Conservation (phyloP, 805 yeast species). For the Saccharomycopsis amapae region DNA sequence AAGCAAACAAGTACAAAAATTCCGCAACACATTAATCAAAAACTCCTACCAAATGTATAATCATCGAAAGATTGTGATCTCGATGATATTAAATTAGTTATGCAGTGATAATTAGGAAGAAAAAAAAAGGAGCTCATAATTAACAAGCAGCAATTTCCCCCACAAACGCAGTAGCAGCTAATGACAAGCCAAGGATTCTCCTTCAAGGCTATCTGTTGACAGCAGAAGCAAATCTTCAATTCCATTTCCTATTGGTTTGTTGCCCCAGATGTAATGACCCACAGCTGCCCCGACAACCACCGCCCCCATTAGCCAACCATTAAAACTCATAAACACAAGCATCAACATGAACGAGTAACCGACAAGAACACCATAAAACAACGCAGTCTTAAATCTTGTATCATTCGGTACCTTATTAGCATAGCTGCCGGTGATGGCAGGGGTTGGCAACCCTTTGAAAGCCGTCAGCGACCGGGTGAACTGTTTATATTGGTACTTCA, state of each 20-base stretch:
- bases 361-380: conserved; percentile 55
- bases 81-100: no score
- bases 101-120: no score
- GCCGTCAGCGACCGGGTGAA: neutral
- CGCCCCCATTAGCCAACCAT: conserved; percentile 77
- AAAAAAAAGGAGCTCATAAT: no score
- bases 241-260: neutral
- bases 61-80: no score
- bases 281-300: conserved; percentile 64
- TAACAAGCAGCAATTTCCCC: no score
- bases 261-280: conserved; percentile 60
- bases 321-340: conserved; percentile 83
- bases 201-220: conserved; percentile 4
- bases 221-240: neutral
- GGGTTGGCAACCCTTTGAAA: neutral
- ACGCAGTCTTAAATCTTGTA: neutral
- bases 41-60: no score
- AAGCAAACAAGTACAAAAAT: no score
- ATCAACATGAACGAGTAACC: conserved; percentile 65
- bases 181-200: conserved; percentile 75
- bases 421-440: neutral
- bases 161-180: conserved; percentile 40
- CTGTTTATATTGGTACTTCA: conserved; percentile 28
- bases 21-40: no score
- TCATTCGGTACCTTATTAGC: neutral